Evolutionary conservation across 2,329 filamentous ascomycete species (phyloP).

Genomic region (Aspergillus aculeatinus): DNA sequence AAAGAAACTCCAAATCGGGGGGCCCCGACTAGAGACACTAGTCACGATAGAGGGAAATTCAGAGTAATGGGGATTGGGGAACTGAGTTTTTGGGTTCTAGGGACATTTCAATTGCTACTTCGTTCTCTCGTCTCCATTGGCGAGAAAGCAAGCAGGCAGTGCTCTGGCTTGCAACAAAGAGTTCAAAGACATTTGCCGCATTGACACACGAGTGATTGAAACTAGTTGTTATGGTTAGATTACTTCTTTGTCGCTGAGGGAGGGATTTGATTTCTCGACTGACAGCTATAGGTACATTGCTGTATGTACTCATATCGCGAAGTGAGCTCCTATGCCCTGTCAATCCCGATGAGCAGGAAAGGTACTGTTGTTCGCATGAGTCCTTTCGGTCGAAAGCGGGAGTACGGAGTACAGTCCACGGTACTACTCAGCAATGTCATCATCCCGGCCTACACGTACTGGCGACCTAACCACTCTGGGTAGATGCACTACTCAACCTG

Average conservation of each 20-base stretch:
- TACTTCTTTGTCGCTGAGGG: background rate
- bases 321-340: no score
- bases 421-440: no score
- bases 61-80: background rate
- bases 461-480: no score
- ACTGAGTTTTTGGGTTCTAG: background rate
- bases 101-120: background rate
- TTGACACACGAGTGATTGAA: background rate
- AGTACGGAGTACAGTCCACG: no score
- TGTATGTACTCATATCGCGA: no score
- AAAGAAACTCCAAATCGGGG: background rate
- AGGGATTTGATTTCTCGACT: no score
- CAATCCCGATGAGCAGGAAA: no score
- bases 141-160: background rate
- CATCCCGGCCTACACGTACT: no score
- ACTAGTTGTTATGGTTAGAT: constrained; percentile 5
- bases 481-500: no score
- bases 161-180: background rate
- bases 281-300: background rate
- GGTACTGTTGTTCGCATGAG: no score
- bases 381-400: no score
- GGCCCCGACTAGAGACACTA: background rate
- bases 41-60: background rate
- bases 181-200: background rate
- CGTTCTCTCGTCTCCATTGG: background rate